Base-by-base conservation (phyloP, 2,329 filamentous ascomycete species). In the Nemania diffusa region DNA sequence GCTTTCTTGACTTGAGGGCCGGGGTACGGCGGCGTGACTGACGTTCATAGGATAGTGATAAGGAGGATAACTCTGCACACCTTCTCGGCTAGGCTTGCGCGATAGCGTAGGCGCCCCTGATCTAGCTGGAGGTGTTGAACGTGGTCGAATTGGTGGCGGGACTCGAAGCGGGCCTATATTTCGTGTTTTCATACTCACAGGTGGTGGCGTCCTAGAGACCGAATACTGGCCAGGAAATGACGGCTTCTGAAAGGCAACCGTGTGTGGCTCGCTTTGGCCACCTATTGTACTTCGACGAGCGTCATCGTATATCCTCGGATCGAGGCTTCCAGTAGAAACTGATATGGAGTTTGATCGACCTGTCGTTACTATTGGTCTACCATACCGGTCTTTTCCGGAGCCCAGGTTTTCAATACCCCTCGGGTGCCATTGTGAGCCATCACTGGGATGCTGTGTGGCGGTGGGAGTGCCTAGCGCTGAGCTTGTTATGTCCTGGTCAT, bases 101-200 rank as follows among this genome's bases (percentile, higher is more conserved):
- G 74, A 73, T 32, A 77, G 62, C 57, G 71, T 67, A 64, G 71
- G 59, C 22, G 57, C 53, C 9, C 44, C 65, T 57, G 71, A 67
- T 44, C 64, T 70, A 44, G 13, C 58, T 15, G 78, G 74, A 2
- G 79, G 77, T 2, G 78, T 80, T 13, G 79, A 79, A 42, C 78
- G 77, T 5, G 81, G 73, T 27, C 81, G 79, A 11, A 78, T 70
- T 13, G 79, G 77, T 15, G 76, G 76, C 13, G 77, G 78, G 2
- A 78, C 81, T 53, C 76, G 74, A 13, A 78, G 72, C 15, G 76
- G 72, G 8, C 75, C 70, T 6, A 78, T 75, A 32, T 78, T 81
- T 27, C 81, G 78, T 3, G 79, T 82, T n/a, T 77, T 77, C 75
- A 84, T 79, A 70, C 80, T 84, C 29, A 83, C 77, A 0, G 83